These are phyloP conservation scores for Cochlearia excelsa DNA, from an alignment of 345 rosid species.

Conservation along the genomic window DNA sequence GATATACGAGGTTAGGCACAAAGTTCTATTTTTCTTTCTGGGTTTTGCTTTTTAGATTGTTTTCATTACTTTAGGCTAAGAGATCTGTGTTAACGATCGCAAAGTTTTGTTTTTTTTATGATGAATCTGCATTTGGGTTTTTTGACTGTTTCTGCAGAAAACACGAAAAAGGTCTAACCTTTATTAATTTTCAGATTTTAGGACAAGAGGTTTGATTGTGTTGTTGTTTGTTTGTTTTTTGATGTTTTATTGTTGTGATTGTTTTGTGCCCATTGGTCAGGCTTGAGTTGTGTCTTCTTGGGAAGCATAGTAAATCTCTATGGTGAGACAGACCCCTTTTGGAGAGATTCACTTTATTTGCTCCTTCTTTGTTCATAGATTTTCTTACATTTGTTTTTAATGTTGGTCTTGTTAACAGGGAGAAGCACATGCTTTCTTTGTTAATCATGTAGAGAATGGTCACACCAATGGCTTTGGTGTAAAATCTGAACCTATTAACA, in stretches of 20 bases:
- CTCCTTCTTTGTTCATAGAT: slow-evolving; percentile 24
- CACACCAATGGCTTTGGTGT: slow-evolving; percentile 44
- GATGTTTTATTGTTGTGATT: slow-evolving; percentile 33
- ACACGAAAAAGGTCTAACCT: slow-evolving; percentile 1
- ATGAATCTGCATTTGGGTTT: slow-evolving; percentile 30
- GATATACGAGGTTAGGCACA: slow-evolving; percentile 24
- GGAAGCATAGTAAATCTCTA: slow-evolving; percentile 57
- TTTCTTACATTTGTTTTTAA: slow-evolving; percentile 21
- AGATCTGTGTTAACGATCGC: slow-evolving; percentile 31
- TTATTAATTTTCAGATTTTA: slow-evolving; percentile 19
- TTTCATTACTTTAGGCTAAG: slow-evolving; percentile 9
- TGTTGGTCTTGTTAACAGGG: slow-evolving; percentile 47
- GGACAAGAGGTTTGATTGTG: background rate
- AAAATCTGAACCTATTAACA: slow-evolving; percentile 43
- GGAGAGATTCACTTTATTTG: slow-evolving; percentile 31
- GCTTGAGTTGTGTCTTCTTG: slow-evolving; percentile 48
- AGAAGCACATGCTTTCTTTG: slow-evolving; percentile 67
- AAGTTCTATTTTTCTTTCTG: background rate
- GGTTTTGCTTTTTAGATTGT: slow-evolving; percentile 10
- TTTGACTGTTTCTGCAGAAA: slow-evolving; percentile 9
- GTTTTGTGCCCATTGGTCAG: slow-evolving; percentile 49
- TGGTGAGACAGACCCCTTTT: slow-evolving; percentile 68
- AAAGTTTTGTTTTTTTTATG: slow-evolving; percentile 21
- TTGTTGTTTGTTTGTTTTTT: slow-evolving; percentile 25
- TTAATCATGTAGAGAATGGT: slow-evolving; percentile 42